Evolutionary conservation across 805 yeast species (phyloP).

Genomic region (Starmerella apis): DNA sequence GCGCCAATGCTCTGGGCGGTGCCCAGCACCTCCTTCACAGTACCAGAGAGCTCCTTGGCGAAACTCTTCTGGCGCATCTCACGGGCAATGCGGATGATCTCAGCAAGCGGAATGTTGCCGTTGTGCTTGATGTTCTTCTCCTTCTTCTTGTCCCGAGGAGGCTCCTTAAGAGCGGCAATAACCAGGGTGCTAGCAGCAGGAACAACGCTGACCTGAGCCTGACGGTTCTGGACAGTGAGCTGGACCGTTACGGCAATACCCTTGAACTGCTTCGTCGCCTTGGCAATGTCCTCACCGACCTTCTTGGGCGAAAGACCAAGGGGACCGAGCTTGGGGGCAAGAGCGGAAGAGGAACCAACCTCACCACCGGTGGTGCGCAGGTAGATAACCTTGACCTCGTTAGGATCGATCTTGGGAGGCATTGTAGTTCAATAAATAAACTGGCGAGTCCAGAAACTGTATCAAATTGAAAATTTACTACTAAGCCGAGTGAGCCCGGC

Average conservation of each 20-base stretch:
- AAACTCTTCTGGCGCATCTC: constrained; percentile 94
- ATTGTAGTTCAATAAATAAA: constrained; percentile 28
- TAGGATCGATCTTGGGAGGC: constrained; percentile 99
- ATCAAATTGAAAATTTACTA: constrained; percentile 10
- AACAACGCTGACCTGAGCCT: constrained; percentile 96
- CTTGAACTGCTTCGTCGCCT: constrained; percentile 98
- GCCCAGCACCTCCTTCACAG: constrained; percentile 97
- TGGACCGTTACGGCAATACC: constrained; percentile 99
- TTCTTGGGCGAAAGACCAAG: constrained; percentile 99
- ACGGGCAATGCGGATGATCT: constrained; percentile 94
- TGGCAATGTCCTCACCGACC: constrained; percentile 99
- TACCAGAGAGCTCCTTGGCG: constrained; percentile 95
- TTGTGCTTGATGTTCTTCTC: constrained; percentile 99
- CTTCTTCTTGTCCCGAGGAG: constrained; percentile 99
- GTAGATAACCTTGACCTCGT: constrained; percentile 96
- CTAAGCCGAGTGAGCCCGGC: constrained; percentile 16
- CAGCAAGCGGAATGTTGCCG: constrained; percentile 96
- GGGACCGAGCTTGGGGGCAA: constrained; percentile 99
- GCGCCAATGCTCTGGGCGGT: constrained; percentile 99
- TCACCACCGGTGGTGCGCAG: constrained; percentile 99
- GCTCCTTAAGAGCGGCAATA: constrained; percentile 98
- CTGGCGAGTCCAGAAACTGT: constrained; percentile 11
- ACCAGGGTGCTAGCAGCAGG: constrained; percentile 99
- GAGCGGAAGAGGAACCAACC: constrained; percentile 98
- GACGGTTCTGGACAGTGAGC: constrained; percentile 99